Conservation (phyloP, 768 basidiomycete genomes). For the Russula abietina region DNA sequence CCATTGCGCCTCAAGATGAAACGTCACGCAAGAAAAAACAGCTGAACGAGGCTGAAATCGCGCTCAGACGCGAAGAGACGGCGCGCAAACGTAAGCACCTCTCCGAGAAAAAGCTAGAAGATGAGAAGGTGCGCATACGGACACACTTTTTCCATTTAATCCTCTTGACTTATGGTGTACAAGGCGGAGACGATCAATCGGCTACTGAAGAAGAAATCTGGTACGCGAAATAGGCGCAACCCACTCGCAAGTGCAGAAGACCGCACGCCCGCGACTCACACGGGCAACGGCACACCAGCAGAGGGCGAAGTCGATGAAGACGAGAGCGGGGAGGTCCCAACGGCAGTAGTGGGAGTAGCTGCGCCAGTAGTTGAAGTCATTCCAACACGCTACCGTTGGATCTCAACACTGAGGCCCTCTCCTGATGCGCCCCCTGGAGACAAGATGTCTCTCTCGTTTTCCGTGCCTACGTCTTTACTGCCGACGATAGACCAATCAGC, state of each 20-base stretch:
- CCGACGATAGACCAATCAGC: slow-evolving; percentile 17
- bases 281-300: slow-evolving; percentile 28
- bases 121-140: slow-evolving; percentile 58
- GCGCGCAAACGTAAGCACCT: slow-evolving; percentile 76
- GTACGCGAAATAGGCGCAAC: slow-evolving; percentile 56
- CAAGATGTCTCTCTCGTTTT: slow-evolving; percentile 46
- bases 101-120: slow-evolving; percentile 77
- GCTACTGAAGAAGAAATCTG: slow-evolving; percentile 77
- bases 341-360: slow-evolving; percentile 14
- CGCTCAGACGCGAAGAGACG: slow-evolving; percentile 70
- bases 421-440: slow-evolving; percentile 6
- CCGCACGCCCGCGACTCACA: slow-evolving; percentile 34
- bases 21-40: slow-evolving; percentile 54
- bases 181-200: slow-evolving; percentile 87
- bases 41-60: slow-evolving; percentile 66
- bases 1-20: slow-evolving; percentile 25
- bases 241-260: slow-evolving; percentile 44
- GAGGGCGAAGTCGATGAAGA: slow-evolving; percentile 39
- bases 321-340: slow-evolving; percentile 37
- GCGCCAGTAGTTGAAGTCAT: slow-evolving; percentile 23
- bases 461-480: slow-evolving; percentile 41
- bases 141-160: neutral
- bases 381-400: slow-evolving; percentile 67
- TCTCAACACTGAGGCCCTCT: slow-evolving; percentile 46
- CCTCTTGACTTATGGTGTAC: neutral